Conservation (phyloP, 257 asterid genomes). For the Lavandula angustifolia region DNA sequence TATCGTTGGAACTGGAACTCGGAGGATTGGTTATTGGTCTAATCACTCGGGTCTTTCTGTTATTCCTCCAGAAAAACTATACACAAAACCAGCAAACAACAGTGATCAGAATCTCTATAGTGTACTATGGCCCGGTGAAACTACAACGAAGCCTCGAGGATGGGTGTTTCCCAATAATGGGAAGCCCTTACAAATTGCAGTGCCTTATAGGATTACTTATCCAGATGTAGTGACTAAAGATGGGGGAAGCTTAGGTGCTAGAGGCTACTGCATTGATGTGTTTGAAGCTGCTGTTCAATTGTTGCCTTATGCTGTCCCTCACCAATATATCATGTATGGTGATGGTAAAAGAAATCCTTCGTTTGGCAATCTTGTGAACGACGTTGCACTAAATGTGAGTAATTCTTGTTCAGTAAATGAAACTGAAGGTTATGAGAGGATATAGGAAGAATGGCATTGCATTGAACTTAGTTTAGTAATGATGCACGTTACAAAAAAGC, state of each 20-base stretch:
- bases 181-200: slow-evolving; percentile 52
- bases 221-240: slow-evolving; percentile 43
- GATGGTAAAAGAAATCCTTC: slow-evolving; percentile 32
- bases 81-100: slow-evolving; percentile 10
- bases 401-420: no score
- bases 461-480: no score
- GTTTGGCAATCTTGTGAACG: no score
- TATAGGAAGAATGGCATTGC: no score
- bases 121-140: slow-evolving; percentile 58
- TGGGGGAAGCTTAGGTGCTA: slow-evolving; percentile 38
- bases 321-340: slow-evolving; percentile 47
- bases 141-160: slow-evolving; percentile 52
- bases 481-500: no score
- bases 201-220: slow-evolving; percentile 57
- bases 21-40: slow-evolving; percentile 58
- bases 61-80: slow-evolving; percentile 43
- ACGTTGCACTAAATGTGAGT: no score
- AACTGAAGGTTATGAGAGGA: no score
- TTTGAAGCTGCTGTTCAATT: slow-evolving; percentile 53
- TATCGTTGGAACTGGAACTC: slow-evolving; percentile 48
- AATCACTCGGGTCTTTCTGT: slow-evolving; percentile 58
- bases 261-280: slow-evolving; percentile 63
- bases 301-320: slow-evolving; percentile 62
- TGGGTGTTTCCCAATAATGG: slow-evolving; percentile 65
- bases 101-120: no score